A percentile compares a stretch with the other conserved stretches of the same genome.
Conservation (phyloP, 2,329 filamentous ascomycete species). For the Aspergillus sp. region DNA sequence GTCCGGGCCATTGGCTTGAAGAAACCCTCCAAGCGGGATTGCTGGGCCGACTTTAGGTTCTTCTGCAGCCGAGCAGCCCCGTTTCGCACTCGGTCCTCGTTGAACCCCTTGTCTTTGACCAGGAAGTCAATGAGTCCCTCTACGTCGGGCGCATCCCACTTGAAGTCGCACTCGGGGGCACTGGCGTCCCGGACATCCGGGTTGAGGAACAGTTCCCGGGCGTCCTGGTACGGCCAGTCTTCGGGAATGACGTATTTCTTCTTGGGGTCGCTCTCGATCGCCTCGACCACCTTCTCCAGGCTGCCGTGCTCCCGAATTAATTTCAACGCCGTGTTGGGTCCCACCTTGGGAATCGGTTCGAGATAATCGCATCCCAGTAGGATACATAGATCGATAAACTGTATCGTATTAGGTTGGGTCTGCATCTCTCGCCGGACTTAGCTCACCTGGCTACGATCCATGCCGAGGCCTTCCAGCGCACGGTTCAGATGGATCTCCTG, state of each 20-base stretch:
- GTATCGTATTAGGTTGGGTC: constrained; percentile 12
- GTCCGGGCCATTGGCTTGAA: constrained; percentile 93
- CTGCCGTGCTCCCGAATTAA: constrained; percentile 88
- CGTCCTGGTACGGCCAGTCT: constrained; percentile 95
- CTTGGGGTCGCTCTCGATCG: constrained; percentile 72
- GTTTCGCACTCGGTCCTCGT: constrained; percentile 83
- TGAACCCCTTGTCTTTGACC: constrained; percentile 94
- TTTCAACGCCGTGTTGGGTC: constrained; percentile 86
- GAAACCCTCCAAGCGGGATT: constrained; percentile 90
- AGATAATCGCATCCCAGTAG: constrained; percentile 97
- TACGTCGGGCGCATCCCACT: constrained; percentile 92
- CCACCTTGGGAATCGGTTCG: constrained; percentile 92
- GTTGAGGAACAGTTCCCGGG: constrained; percentile 85
- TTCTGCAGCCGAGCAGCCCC: constrained; percentile 79
- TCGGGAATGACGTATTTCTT: constrained; percentile 83
- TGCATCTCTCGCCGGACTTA: constrained; percentile 4
- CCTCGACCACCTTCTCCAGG: constrained; percentile 82
- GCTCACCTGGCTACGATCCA: constrained; percentile 79
- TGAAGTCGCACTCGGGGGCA: constrained; percentile 88
- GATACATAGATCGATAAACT: constrained; percentile 98
- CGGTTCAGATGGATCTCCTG: constrained; percentile 89
- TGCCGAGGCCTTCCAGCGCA: constrained; percentile 79
- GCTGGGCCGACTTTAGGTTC: constrained; percentile 86
- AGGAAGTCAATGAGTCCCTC: constrained; percentile 88
- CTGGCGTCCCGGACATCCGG: constrained; percentile 85